Percentiles rank a stretch among this genome's conserved stretches.
Conservation (phyloP, 768 basidiomycete species). For the Hortiboletus campestris region DNA sequence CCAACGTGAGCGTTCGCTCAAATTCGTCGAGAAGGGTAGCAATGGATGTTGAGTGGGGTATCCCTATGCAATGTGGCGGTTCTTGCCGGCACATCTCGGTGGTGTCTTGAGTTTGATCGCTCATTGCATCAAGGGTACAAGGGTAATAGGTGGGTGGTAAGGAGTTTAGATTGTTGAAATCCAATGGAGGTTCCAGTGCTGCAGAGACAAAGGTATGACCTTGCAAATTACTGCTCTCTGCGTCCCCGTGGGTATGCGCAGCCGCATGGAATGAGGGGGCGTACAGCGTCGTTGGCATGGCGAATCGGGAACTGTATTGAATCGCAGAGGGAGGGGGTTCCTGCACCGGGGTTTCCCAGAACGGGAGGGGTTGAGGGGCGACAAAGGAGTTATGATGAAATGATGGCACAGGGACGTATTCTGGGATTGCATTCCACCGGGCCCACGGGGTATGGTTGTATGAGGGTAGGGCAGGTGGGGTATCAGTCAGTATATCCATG, state of each 20-base stretch:
- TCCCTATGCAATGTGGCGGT: background rate
- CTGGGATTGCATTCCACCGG: background rate
- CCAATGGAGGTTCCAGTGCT: background rate
- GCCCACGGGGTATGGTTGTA: background rate
- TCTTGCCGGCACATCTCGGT: background rate
- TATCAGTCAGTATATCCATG: conserved; percentile 11
- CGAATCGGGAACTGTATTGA: background rate
- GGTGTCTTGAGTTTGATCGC: background rate
- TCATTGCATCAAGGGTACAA: background rate
- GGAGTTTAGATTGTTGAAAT: background rate
- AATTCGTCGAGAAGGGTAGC: conserved; percentile 6
- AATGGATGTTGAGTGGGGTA: background rate
- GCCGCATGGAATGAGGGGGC: background rate
- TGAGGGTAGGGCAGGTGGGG: background rate
- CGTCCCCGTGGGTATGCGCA: too few species aligned
- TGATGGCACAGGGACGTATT: background rate
- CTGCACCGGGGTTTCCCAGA: conserved; percentile 1
- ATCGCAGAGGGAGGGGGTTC: background rate
- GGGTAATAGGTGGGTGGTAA: background rate
- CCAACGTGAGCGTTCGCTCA: conserved; percentile 5
- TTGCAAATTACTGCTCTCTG: too few species aligned
- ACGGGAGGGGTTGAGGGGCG: background rate
- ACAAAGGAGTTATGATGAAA: background rate
- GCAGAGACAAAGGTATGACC: background rate
- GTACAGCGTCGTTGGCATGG: background rate